Evolutionary conservation across 306 rosid species (phyloP).

Genomic region (Trifolium dubium): DNA sequence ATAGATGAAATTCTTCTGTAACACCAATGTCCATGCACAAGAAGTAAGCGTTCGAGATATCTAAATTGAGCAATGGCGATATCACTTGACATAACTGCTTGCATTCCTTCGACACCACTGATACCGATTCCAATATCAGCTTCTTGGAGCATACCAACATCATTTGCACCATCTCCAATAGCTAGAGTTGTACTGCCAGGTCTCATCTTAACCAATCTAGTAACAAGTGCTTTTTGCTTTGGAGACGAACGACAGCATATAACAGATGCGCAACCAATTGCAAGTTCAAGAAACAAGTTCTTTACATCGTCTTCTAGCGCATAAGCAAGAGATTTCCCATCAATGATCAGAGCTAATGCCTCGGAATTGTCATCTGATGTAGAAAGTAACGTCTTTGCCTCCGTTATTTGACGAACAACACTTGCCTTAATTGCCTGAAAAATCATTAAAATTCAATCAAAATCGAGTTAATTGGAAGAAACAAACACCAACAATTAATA

Average conservation of each 20-base stretch:
- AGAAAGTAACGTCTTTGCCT: conserved; percentile 59
- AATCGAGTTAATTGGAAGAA: conserved; percentile 8
- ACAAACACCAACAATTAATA: conserved; percentile 3
- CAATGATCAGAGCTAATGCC: conserved; percentile 93
- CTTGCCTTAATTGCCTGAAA: conserved; percentile 78
- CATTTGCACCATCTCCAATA: conserved; percentile 99
- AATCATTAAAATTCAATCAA: conserved; percentile 45
- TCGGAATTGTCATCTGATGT: conserved; percentile 50
- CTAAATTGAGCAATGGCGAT: conserved; percentile 95
- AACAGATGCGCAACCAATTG: conserved; percentile 93
- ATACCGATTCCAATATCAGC: conserved; percentile 98
- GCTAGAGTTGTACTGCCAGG: conserved; percentile 86
- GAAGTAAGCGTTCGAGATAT: conserved; percentile 88
- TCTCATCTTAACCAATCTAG: conserved; percentile 76
- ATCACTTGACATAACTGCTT: conserved; percentile 99
- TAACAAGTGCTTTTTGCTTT: conserved; percentile 95
- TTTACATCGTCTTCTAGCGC: conserved; percentile 85
- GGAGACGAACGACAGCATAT: conserved; percentile 99
- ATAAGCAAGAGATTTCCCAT: conserved; percentile 88
- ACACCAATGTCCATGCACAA: conserved; percentile 99
- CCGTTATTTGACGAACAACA: conserved; percentile 67
- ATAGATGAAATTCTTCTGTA: conserved; percentile 95
- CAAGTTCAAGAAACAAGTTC: conserved; percentile 82
- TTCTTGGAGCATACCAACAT: conserved; percentile 99
- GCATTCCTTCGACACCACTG: conserved; percentile 99